Evolutionary conservation across 805 yeast species (phyloP), one percentile per base, ranked within the genome.

Genomic region (Saccharomycopsis oosterbeekiorum): DNA sequence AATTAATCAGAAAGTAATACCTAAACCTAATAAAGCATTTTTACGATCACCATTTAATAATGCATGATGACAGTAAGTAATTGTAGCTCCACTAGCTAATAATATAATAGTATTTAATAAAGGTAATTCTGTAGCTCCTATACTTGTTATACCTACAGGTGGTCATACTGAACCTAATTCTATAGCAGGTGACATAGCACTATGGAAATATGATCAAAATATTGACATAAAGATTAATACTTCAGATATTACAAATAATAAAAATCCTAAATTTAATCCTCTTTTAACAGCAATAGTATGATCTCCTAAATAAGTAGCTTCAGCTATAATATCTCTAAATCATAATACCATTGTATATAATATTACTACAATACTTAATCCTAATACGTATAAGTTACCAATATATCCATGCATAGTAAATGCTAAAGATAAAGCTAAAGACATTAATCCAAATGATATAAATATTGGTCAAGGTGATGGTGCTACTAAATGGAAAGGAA

Each of bases 51-150:
- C 64, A 54, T 63, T 59, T 60, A 68, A 59, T 60, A 67, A 60
- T 39, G 65, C 66, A 68, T 68, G 71, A 62, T 68, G 71, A 61
- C 67, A 58, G 47, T 62, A 68, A 21, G 69, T 66, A n/a, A 67
- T 63, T 37, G 68, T 65, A 1, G 68, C 69, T 39, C 71, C 71
- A 63, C 68, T 64, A 26, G 71, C 66, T 65, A 68, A 67, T 66
- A 68, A 67, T 19, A 68, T 65, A 55, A 68, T 62, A 19, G 71
- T 68, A 67, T 68, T 68, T 63, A 68, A 65, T 67, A 68, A 67
- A 55, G 70, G 71, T 67, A 68, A 67, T 56, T 68, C 70, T 53
- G 67, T 64, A 51, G 70, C 67, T 42, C 62, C 63, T 17, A 68
- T 68, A 34, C 64, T 59, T 54, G 59, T 64, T 39, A 68, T 68